Percentiles rank a stretch among this genome's conserved stretches.
Evolutionary conservation across 2,329 filamentous ascomycete species (phyloP).

Genomic region (Aschersonia sp.): DNA sequence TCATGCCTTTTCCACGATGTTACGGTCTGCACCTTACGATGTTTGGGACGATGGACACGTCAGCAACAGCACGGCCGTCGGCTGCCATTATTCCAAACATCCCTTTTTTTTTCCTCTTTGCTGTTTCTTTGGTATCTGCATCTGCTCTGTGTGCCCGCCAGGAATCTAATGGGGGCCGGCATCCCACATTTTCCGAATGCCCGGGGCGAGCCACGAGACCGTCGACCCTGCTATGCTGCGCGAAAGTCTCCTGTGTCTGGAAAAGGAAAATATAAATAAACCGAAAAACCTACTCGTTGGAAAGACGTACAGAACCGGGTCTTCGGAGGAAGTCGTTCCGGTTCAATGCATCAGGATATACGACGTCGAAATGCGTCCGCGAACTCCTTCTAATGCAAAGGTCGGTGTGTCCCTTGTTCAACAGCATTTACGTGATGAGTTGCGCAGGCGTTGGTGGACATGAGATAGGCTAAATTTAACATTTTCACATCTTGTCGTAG

Average conservation of each 20-base stretch:
- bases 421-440: neutral
- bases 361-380: neutral
- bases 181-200: too few species aligned
- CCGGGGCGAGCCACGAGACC: too few species aligned
- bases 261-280: too few species aligned
- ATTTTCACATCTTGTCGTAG: neutral
- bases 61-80: constrained; percentile 1
- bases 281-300: too few species aligned
- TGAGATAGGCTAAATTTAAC: constrained; percentile 8
- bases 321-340: neutral
- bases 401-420: neutral
- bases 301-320: too few species aligned
- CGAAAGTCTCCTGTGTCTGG: too few species aligned
- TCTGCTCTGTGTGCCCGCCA: neutral
- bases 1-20: constrained; percentile 8
- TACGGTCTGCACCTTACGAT: constrained; percentile 8
- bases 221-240: too few species aligned
- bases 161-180: too few species aligned
- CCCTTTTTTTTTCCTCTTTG: neutral
- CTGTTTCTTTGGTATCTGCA: neutral
- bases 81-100: neutral
- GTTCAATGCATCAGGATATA: neutral
- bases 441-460: constrained; percentile 7
- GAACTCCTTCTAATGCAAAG: neutral
- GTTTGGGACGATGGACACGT: constrained; percentile 3